Conservation (phyloP, 345 rosid species). For the Ceriops decandra region DNA sequence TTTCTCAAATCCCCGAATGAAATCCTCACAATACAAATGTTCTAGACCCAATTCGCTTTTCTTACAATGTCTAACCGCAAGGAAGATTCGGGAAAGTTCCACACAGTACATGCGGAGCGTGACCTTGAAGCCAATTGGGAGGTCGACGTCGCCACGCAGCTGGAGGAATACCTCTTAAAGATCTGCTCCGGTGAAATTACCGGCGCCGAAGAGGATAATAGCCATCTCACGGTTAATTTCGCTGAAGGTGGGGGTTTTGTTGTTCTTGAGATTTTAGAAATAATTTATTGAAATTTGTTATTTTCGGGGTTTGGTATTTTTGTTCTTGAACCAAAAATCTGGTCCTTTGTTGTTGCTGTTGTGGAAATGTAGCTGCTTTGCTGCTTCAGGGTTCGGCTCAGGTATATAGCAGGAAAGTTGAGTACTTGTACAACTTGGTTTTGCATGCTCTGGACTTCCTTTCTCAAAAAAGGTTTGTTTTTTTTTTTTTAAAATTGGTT, state of each 20-base stretch:
- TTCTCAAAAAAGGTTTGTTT: constrained; percentile 62
- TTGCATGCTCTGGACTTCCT: constrained; percentile 92
- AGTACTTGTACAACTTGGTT: constrained; percentile 85
- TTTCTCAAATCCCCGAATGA: constrained; percentile 3
- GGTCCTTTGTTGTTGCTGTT: not conserved
- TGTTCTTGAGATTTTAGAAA: not conserved
- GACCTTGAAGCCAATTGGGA: constrained; percentile 94
- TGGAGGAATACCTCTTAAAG: constrained; percentile 83
- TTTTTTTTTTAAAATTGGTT: constrained; percentile 1
- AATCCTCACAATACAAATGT: not conserved
- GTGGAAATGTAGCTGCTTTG: constrained; percentile 76
- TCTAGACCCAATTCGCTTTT: not conserved
- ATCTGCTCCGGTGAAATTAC: constrained; percentile 80
- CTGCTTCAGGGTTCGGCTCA: constrained; percentile 97
- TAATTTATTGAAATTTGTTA: not conserved
- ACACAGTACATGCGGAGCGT: constrained; percentile 73
- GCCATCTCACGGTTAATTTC: constrained; percentile 54
- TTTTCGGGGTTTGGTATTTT: not conserved
- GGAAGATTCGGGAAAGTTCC: constrained; percentile 38
- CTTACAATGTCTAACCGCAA: constrained; percentile 30
- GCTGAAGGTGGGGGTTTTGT: constrained; percentile 61
- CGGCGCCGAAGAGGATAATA: constrained; percentile 40
- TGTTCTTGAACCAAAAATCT: not conserved
- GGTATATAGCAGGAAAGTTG: constrained; percentile 95
- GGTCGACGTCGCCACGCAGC: constrained; percentile 75